Evolutionary conservation across 169 alveolate genomes (phyloP), one percentile per base, ranked within the genome.

Genomic region (Eimeria brunetti): DNA sequence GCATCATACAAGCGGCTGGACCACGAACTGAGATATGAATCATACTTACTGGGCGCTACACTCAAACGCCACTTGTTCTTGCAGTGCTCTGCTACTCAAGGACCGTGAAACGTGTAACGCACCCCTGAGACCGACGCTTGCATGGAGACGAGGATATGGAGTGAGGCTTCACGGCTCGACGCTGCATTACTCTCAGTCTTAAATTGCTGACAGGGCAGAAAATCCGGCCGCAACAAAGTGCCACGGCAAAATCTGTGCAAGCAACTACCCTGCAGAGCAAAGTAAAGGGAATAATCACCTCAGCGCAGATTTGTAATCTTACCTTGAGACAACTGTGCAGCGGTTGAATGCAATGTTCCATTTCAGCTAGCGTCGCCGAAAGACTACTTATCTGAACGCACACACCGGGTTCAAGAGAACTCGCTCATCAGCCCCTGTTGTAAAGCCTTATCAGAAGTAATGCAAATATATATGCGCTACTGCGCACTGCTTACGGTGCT

Each of bases 301-400:
- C 14, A 2, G 30, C 30, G 4, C 53, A n/a, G 27, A 30, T 51
- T 53, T 5, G 9, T 46, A 12, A 14, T 78, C 78, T 85, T 81
- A 85, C 91, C 91, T 85, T 85, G 49, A 85, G 78, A 69, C 91
- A 36, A 62, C 41, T 85, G 30, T 85, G 91, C 78, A 85, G 60
- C 38, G 91, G 91, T 27, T 85, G 91, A 33, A 85, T 53, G 91
- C 91, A 85, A 1, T 60, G 91, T 18, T 56, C 91, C 78, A 85
- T 85, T 69, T 85, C 78, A 20, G 49, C 80, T 24, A 85, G 78
- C 56, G 91, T 85, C 33, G 80, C 58, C 30, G 91, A 85, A 11
- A 85, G 91, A 14, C 58, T 60, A 18, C 33, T 53, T 24, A 85
- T 53, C 91, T 85, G 78, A 0, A 53, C 12, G 1, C 78, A 22